Percentiles rank a stretch among this genome's conserved stretches.
Evolutionary conservation across 1,284 basidiomycete species (phyloP).

Genomic region (Fomitopsis palustris): DNA sequence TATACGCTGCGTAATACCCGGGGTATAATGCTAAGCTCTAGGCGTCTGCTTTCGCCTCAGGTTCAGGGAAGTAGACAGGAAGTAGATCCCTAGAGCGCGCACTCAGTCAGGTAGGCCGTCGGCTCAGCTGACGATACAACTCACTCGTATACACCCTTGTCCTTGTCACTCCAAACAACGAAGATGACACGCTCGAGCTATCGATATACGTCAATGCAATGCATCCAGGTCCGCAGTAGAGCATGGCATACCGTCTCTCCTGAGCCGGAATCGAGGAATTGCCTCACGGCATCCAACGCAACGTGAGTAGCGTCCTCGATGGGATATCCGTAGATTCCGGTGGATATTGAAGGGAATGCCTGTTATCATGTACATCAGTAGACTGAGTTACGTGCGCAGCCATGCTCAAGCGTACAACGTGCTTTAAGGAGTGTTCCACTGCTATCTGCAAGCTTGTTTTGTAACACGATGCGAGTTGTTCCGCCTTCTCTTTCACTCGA

Average conservation of each 20-base stretch:
- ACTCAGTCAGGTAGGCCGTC: not conserved
- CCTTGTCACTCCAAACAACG: slow-evolving; percentile 65
- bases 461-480: slow-evolving; percentile 74
- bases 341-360: slow-evolving; percentile 82
- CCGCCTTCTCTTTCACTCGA: slow-evolving; percentile 42
- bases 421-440: slow-evolving; percentile 53
- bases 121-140: slow-evolving; percentile 23
- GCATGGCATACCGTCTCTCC: slow-evolving; percentile 44
- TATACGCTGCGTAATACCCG: too few species aligned
- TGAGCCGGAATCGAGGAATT: slow-evolving; percentile 51
- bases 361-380: slow-evolving; percentile 22
- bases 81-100: slow-evolving; percentile 46
- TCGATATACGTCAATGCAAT: not conserved
- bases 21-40: not conserved
- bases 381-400: slow-evolving; percentile 11
- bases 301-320: slow-evolving; percentile 68
- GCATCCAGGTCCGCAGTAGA: not conserved
- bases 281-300: slow-evolving; percentile 57
- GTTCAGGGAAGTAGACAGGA: slow-evolving; percentile 58
- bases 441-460: slow-evolving; percentile 61
- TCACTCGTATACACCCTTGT: slow-evolving; percentile 63
- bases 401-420: slow-evolving; percentile 49
- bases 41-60: slow-evolving; percentile 4
- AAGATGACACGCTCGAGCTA: slow-evolving; percentile 75
- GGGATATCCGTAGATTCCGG: slow-evolving; percentile 80